These are phyloP conservation scores for Fonsecaea nubica DNA, from an alignment of 2,329 filamentous ascomycete genomes.

Conservation along the genomic window DNA sequence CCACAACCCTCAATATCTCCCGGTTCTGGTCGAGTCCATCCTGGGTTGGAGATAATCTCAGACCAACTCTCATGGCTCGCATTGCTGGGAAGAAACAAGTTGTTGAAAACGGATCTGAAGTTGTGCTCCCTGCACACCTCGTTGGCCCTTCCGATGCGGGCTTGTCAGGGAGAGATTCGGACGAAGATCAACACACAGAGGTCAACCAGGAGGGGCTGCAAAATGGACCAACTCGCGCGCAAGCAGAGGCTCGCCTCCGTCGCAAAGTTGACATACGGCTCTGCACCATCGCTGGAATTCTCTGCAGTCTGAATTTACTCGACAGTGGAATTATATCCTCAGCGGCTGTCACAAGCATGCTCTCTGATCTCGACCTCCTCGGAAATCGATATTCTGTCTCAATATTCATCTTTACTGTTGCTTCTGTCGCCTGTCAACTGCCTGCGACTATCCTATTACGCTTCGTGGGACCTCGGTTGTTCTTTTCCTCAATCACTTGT, in stretches of 20 bases:
- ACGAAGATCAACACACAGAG: conserved; percentile 1
- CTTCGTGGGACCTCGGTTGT: conserved; percentile 67
- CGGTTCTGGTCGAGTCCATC: neutral
- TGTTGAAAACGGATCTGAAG: neutral
- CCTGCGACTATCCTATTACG: conserved; percentile 72
- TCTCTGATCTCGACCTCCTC: conserved; percentile 66
- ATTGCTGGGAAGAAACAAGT: neutral
- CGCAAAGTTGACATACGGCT: conserved; percentile 71
- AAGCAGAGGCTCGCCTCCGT: conserved; percentile 52
- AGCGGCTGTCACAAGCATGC: conserved; percentile 73
- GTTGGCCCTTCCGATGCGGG: neutral
- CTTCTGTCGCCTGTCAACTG: conserved; percentile 71
- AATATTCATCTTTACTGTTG: conserved; percentile 76
- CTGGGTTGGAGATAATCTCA: neutral
- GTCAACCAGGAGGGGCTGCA: conserved; percentile 1
- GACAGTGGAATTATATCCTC: conserved; percentile 74
- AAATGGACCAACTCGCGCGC: neutral
- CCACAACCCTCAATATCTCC: neutral
- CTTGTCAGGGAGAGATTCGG: neutral
- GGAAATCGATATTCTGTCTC: conserved; percentile 72
- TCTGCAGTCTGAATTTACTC: conserved; percentile 72
- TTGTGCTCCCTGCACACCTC: neutral
- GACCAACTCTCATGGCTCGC: neutral
- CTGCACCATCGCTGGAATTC: conserved; percentile 73
- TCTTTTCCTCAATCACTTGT: conserved; percentile 66